A percentile compares a stretch with the other conserved stretches of the same genome.
phyloP scores from a whole-genome alignment of 352 stramenopile species.

The Phytophthora podocarpi region DNA sequence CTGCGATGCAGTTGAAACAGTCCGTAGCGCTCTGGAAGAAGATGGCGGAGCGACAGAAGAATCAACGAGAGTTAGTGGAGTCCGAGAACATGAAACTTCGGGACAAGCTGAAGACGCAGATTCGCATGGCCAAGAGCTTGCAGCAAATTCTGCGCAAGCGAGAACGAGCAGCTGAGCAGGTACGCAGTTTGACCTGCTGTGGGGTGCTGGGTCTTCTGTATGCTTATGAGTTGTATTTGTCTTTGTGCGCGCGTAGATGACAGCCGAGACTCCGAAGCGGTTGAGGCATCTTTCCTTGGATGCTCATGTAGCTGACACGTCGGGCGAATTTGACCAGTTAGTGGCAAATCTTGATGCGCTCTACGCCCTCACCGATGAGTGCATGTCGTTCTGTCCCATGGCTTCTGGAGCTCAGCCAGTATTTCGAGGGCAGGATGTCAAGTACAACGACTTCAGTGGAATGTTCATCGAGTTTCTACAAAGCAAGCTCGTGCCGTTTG shows the following conservation, averaged over 20 bases:
- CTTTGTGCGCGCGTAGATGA: slow-evolving; percentile 1
- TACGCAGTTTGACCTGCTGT: not conserved
- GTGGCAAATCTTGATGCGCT: slow-evolving; percentile 11
- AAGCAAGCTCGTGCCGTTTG: slow-evolving; percentile 36
- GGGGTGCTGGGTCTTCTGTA: not conserved
- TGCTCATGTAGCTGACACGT: not conserved
- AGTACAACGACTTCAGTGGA: slow-evolving; percentile 33
- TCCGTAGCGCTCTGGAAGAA: slow-evolving; percentile 46
- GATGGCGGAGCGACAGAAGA: slow-evolving; percentile 45
- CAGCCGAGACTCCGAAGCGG: slow-evolving; percentile 6
- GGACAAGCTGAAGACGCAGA: slow-evolving; percentile 49
- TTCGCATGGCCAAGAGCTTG: slow-evolving; percentile 44
- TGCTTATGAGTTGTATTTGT: not conserved
- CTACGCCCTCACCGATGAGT: slow-evolving; percentile 17
- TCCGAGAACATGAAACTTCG: slow-evolving; percentile 49
- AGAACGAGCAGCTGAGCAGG: slow-evolving; percentile 34
- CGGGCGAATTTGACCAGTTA: slow-evolving; percentile 12
- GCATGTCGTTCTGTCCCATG: slow-evolving; percentile 2
- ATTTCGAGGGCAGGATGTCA: slow-evolving; percentile 23
- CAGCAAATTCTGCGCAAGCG: slow-evolving; percentile 41
- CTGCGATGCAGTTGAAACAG: slow-evolving; percentile 23
- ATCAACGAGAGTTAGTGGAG: slow-evolving; percentile 34
- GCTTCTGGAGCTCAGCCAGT: slow-evolving; percentile 5
- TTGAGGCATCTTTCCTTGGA: not conserved
- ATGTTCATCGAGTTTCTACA: slow-evolving; percentile 41